These are phyloP conservation scores for Camellia lanceoleosa DNA, from an alignment of 148 eudicot genomes.

Conservation along the genomic window DNA sequence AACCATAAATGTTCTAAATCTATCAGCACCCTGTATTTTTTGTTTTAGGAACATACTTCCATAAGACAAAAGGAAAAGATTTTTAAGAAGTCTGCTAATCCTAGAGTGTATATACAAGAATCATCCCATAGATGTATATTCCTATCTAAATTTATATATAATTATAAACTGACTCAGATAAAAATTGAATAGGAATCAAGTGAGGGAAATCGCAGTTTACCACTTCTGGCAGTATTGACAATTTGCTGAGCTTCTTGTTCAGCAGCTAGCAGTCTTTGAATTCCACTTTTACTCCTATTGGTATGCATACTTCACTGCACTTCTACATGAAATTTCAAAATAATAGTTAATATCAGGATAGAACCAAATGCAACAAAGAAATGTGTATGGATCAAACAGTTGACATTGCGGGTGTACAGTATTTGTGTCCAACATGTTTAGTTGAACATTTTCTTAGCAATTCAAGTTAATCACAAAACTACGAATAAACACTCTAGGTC, in stretches of 20 bases:
- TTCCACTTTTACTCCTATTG: slow-evolving; percentile 13
- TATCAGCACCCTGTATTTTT: not conserved
- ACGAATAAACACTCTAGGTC: too few relatives aligned
- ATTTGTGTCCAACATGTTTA: too few relatives aligned
- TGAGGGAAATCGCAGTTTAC: slow-evolving; percentile 1
- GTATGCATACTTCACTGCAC: slow-evolving; percentile 11
- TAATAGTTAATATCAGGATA: not conserved
- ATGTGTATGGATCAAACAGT: not conserved
- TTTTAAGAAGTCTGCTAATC: not conserved
- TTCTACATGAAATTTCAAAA: slow-evolving; percentile 4
- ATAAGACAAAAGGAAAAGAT: not conserved
- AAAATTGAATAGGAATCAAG: not conserved
- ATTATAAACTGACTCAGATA: not conserved
- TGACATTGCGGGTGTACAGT: too few relatives aligned
- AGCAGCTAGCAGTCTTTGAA: slow-evolving; percentile 19
- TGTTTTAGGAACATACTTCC: not conserved
- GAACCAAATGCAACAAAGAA: not conserved
- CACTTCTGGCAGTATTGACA: slow-evolving; percentile 18
- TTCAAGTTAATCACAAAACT: too few relatives aligned
- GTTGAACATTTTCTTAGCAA: too few relatives aligned
- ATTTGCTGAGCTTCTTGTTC: slow-evolving; percentile 26
- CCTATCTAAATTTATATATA: not conserved
- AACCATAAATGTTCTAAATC: not conserved
- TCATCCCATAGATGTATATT: not conserved
- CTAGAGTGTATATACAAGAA: not conserved